Evolutionary conservation across 495 filamentous ascomycete genomes (phyloP).

Genomic region (Podospora bellae-mahoneyi): DNA sequence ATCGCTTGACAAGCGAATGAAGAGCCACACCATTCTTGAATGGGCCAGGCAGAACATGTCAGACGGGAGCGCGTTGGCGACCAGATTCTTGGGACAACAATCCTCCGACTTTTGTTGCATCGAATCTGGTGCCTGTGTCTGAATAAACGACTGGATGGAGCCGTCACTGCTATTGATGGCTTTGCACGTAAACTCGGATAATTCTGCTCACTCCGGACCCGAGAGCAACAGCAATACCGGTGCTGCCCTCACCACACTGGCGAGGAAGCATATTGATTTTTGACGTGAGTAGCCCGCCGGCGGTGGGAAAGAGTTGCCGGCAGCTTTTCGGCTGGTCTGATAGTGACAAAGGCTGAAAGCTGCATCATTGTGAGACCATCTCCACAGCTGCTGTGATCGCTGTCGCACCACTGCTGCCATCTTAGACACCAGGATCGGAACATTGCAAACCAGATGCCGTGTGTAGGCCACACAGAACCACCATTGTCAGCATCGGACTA

Average conservation of each 20-base stretch:
- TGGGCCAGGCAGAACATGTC: not conserved
- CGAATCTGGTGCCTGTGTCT: not conserved
- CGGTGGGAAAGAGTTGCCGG: no score
- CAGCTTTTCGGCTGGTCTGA: not conserved
- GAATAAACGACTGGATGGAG: not conserved
- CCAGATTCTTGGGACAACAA: constrained; percentile 8
- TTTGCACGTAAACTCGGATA: constrained; percentile 2
- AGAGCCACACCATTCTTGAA: constrained; percentile 6
- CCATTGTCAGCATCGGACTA: not conserved
- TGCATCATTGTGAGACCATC: constrained; percentile 11
- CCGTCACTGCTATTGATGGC: not conserved
- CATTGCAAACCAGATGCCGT: not conserved
- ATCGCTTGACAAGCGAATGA: constrained; percentile 18
- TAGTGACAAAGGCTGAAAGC: not conserved
- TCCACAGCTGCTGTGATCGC: constrained; percentile 14
- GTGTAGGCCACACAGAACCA: constrained; percentile 1
- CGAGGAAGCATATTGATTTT: not conserved
- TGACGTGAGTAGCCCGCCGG: not conserved
- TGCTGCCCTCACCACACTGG: not conserved
- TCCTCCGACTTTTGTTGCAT: constrained; percentile 4
- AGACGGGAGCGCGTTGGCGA: not conserved
- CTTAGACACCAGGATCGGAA: constrained; percentile 7
- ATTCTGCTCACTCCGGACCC: not conserved
- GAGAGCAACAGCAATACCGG: constrained; percentile 2
- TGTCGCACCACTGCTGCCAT: constrained; percentile 11